phyloP scores from a whole-genome alignment of 2,329 filamentous ascomycete species.

The Teratosphaeria nubilosa region DNA sequence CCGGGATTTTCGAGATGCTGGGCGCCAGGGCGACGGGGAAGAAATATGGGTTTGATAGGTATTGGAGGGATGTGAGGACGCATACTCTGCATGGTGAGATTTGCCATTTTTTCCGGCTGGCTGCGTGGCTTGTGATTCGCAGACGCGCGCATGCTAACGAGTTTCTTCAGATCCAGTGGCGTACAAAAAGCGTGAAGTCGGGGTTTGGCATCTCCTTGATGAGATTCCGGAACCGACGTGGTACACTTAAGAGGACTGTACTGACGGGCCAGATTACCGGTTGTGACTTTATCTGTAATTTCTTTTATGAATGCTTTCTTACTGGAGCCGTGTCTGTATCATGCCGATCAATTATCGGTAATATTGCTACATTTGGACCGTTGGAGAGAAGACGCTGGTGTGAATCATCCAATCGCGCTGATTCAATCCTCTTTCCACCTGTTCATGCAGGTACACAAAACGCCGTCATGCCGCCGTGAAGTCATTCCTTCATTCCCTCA shows the following conservation, averaged over 20 bases:
- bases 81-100: conserved; percentile 48
- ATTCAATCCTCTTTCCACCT: not conserved
- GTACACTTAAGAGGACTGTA: conserved; percentile 41
- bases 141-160: not conserved
- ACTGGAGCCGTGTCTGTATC: not conserved
- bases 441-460: not conserved
- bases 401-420: not conserved
- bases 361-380: not conserved
- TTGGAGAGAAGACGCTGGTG: not conserved
- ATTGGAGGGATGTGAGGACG: conserved; percentile 57
- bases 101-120: not conserved
- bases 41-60: conserved; percentile 53
- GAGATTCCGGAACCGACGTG: conserved; percentile 51
- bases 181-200: conserved; percentile 56
- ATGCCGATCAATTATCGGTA: not conserved
- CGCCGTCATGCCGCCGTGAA: not conserved
- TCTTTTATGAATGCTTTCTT: not conserved
- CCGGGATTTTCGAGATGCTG: conserved; percentile 55
- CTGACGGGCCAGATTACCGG: not conserved
- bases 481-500: not conserved
- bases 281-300: not conserved
- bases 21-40: conserved; percentile 48
- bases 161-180: conserved; percentile 43
- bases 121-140: not conserved
- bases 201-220: conserved; percentile 45